Percentiles rank a stretch among this genome's conserved stretches.
These are phyloP conservation scores for Volvox reticuliferus DNA, from an alignment of 139 green algal genomes.

Conservation along the genomic window DNA sequence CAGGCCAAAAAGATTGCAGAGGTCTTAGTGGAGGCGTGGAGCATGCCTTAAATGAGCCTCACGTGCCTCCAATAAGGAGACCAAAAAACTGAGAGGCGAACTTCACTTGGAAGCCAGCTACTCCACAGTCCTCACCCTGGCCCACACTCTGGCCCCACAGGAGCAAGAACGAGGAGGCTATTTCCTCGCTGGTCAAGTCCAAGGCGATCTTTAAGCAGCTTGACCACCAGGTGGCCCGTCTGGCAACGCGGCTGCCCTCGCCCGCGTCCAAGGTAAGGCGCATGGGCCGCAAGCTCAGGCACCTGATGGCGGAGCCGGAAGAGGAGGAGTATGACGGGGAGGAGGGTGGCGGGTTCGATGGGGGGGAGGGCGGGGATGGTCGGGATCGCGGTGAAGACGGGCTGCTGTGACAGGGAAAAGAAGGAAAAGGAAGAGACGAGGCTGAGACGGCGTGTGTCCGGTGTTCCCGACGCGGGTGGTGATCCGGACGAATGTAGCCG, in stretches of 20 bases:
- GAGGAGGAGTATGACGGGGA: constrained; percentile 10
- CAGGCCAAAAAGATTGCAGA: no score
- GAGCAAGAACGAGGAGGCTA: background rate
- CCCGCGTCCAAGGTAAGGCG: constrained; percentile 13
- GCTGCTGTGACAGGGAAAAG: constrained; percentile 25
- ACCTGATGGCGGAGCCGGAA: constrained; percentile 24
- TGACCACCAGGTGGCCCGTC: constrained; percentile 62
- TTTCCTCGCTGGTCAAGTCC: background rate
- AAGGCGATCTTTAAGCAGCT: constrained; percentile 56
- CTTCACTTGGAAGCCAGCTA: no score
- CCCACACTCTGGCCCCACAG: background rate
- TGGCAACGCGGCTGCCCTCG: constrained; percentile 66
- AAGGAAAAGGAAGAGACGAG: background rate
- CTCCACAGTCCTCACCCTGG: no score
- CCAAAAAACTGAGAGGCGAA: no score
- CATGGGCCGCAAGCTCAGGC: constrained; percentile 42
- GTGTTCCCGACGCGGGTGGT: no score
- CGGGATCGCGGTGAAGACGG: background rate
- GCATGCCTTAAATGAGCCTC: no score
- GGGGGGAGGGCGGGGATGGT: background rate
- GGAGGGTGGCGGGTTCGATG: background rate
- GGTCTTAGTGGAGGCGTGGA: no score
- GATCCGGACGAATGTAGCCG: no score
- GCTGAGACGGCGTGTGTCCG: no score
- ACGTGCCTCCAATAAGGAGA: no score